Evolutionary conservation across 1,139 yeast genomes (phyloP), one percentile per base, ranked within the genome.

Genomic region (Yamadazyma kanchanaburiensis): DNA sequence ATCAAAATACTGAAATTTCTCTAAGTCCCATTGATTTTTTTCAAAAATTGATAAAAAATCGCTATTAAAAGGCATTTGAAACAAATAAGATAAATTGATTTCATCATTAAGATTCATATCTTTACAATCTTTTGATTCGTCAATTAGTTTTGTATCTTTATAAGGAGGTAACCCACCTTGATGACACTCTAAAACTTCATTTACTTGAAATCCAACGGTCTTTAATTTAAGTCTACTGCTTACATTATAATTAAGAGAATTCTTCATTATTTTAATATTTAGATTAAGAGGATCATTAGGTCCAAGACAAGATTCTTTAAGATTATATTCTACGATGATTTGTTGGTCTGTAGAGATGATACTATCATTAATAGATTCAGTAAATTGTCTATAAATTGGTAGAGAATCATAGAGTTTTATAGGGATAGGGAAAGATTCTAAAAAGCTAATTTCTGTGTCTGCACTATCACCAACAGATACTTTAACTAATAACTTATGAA

Each of bases 351-450:
- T 43, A 2, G 75, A 60, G 4, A 58, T 57, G 7, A 52, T 45
- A 22, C 56, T 46, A 36, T 68, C 66, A 33, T 61, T 44, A 21
- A 64, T 52, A 12, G 81, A 72, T 51, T 79, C 69, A 49, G 72
- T 58, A 54, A 68, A 65, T 46, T 74, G 78, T 16, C 79, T 53
- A 41, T 73, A 74, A 6, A 74, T 48, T 2, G 80, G 80, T 21
- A 74, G 55, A 2, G 75, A 61, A 44, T 74, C 80, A 48, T 70
- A 75, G 12, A 64, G 44, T 35, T 70, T 71, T 20, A 75, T 60
- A 1, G 69, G 62, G 3, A 74, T 51, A 0, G 79, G 77, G 43
- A 74, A 73, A 19, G 46, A 30, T 26, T 64, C 71, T 27, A 54
- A 38, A 39, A 46, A 58, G 25, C 46, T 48, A 13, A 46, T 32